Conservation (phyloP, 345 rosid species). For the Lepidium sativum region DNA sequence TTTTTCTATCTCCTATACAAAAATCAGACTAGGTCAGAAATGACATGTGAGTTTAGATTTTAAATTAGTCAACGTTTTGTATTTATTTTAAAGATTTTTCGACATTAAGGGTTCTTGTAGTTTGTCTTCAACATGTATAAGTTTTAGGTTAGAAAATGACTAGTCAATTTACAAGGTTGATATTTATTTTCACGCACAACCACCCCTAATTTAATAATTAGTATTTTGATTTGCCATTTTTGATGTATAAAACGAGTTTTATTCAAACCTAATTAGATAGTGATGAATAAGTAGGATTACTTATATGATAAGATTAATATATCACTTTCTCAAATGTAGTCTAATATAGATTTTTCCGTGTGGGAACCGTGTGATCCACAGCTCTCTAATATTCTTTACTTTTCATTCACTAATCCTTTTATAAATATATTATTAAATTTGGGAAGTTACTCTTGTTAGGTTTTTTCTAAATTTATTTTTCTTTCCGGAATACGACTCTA, state of each 20-base stretch:
- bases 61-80: constrained; percentile 15
- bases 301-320: constrained; percentile 7
- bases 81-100: neutral
- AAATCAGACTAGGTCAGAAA: constrained; percentile 24
- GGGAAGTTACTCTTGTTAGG: no score
- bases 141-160: constrained; percentile 13
- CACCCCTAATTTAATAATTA: neutral
- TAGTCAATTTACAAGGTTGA: constrained; percentile 22
- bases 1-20: neutral
- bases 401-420: no score
- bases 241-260: neutral
- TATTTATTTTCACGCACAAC: constrained; percentile 10
- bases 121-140: neutral
- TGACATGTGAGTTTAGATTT: constrained; percentile 19
- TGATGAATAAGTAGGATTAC: constrained; percentile 11
- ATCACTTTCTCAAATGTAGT: neutral
- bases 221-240: neutral
- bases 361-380: constrained; percentile 26
- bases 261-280: constrained; percentile 21
- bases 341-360: constrained; percentile 22
- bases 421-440: no score
- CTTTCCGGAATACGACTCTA: no score
- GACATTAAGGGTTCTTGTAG: constrained; percentile 5
- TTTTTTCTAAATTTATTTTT: no score
- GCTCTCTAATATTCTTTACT: constrained; percentile 1